Conservation (phyloP, 2,329 filamentous ascomycete species). For the Alternaria brassicicola region DNA sequence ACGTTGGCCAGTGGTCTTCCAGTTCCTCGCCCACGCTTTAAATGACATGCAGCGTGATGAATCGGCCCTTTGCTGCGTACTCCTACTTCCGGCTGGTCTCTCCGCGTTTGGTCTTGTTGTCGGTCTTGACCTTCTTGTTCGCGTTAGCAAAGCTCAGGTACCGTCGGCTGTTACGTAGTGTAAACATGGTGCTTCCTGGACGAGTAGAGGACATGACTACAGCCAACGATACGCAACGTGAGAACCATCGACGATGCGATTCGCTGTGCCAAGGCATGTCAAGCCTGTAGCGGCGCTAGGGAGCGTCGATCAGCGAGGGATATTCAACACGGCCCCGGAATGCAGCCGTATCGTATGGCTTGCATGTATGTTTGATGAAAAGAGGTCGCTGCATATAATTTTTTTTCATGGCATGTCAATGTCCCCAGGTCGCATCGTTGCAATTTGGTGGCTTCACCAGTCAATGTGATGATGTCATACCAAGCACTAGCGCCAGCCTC, state of each 20-base stretch:
- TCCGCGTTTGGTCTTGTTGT: constrained; percentile 15
- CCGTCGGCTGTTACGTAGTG: constrained; percentile 6
- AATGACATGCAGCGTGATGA: constrained; percentile 19
- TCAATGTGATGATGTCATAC: constrained; percentile 1
- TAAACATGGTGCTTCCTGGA: neutral
- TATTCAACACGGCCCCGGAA: neutral
- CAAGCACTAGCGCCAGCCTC: neutral
- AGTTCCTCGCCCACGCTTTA: constrained; percentile 1
- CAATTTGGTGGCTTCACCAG: neutral
- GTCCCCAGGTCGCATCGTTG: neutral
- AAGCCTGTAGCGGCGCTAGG: constrained; percentile 2
- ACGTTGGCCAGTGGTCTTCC: constrained; percentile 15
- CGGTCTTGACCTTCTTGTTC: constrained; percentile 32
- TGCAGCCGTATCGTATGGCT: neutral
- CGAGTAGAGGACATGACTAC: neutral
- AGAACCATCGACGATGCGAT: neutral
- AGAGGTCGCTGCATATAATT: neutral
- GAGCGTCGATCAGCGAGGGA: neutral
- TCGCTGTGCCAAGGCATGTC: constrained; percentile 1
- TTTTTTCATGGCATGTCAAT: neutral
- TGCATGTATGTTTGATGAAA: neutral
- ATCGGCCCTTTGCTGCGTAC: constrained; percentile 16
- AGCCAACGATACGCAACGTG: constrained; percentile 2
- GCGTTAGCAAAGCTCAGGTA: constrained; percentile 22
- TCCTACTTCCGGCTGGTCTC: constrained; percentile 12